phyloP scores from a whole-genome alignment of 495 filamentous ascomycete genomes.

The Neurospora sp. region DNA sequence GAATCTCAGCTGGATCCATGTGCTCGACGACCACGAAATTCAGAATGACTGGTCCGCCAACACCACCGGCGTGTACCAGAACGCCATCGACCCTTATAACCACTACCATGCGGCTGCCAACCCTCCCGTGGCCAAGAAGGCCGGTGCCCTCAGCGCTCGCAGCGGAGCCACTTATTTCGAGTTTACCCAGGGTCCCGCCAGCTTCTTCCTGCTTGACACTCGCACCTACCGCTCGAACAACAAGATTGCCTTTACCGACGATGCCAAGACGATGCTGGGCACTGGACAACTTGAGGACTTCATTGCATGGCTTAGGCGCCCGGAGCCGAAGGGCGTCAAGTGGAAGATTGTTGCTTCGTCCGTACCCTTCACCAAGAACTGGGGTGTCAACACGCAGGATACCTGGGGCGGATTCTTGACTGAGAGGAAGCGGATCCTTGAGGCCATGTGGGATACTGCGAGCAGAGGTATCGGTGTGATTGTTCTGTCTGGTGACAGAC shows the following conservation, averaged over 20 bases:
- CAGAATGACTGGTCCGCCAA: constrained; percentile 79
- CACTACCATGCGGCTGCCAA: constrained; percentile 80
- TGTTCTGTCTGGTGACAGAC: constrained; percentile 78
- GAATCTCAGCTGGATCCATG: constrained; percentile 89
- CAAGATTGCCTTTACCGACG: constrained; percentile 34
- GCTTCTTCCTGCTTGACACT: constrained; percentile 92
- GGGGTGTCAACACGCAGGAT: constrained; percentile 70
- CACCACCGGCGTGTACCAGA: constrained; percentile 58
- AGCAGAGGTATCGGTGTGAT: constrained; percentile 67
- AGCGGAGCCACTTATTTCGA: constrained; percentile 63
- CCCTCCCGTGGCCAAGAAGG: constrained; percentile 51
- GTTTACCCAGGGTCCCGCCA: constrained; percentile 80
- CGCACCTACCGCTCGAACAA: constrained; percentile 69
- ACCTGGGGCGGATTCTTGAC: constrained; percentile 86
- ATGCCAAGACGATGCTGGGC: constrained; percentile 80
- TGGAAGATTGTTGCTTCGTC: constrained; percentile 90
- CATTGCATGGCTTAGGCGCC: constrained; percentile 58
- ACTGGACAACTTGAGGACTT: constrained; percentile 67
- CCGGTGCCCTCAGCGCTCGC: constrained; percentile 24
- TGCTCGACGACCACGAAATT: constrained; percentile 93
- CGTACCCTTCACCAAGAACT: constrained; percentile 95
- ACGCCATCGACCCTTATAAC: constrained; percentile 75
- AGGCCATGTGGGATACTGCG: constrained; percentile 81
- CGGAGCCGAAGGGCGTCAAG: constrained; percentile 62
- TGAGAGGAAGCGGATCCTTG: constrained; percentile 69